These are phyloP conservation scores for Mollisiaceae sp. DNA, from an alignment of 2,329 filamentous ascomycete genomes.

Conservation along the genomic window DNA sequence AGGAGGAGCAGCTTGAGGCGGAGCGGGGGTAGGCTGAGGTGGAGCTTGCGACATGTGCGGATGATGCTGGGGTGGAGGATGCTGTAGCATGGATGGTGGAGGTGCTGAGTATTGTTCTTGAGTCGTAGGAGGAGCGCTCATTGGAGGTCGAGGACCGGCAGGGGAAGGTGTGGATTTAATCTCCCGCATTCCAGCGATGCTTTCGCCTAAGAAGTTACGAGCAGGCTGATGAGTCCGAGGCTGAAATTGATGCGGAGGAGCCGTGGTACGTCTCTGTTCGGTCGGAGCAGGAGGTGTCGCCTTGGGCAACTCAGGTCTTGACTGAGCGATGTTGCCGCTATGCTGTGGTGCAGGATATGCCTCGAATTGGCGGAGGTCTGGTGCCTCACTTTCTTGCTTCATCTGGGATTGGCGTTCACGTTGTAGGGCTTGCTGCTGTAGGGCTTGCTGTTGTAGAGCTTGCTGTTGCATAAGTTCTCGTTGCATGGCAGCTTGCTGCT, in stretches of 20 bases:
- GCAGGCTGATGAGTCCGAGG: conserved; percentile 34
- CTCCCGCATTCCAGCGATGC: conserved; percentile 27
- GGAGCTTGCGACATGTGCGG: conserved; percentile 25
- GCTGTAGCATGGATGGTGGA: conserved; percentile 22
- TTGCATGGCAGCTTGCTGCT: conserved; percentile 28
- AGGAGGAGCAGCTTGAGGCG: conserved; percentile 25
- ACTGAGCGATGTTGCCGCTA: conserved; percentile 29
- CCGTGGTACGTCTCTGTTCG: conserved; percentile 34
- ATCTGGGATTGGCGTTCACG: conserved; percentile 35
- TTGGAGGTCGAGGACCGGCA: conserved; percentile 32
- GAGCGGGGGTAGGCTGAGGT: conserved; percentile 15
- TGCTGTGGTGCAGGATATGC: conserved; percentile 36
- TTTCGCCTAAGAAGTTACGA: conserved; percentile 37
- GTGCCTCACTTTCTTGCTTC: conserved; percentile 42
- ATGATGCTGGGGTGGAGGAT: conserved; percentile 19
- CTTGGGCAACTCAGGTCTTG: conserved; percentile 35
- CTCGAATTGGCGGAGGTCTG: conserved; percentile 45
- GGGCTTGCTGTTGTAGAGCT: conserved; percentile 12
- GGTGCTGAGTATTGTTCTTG: conserved; percentile 37
- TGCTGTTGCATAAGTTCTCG: conserved; percentile 22
- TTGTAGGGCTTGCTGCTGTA: conserved; percentile 26
- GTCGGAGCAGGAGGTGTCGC: conserved; percentile 15
- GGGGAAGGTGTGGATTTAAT: conserved; percentile 38
- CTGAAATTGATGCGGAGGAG: conserved; percentile 38
- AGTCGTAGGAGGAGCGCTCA: conserved; percentile 35